Percentiles rank a stretch among this genome's conserved stretches.
Evolutionary conservation across 768 basidiomycete genomes (phyloP).

Genomic region (Chlorophyllum brunneum): DNA sequence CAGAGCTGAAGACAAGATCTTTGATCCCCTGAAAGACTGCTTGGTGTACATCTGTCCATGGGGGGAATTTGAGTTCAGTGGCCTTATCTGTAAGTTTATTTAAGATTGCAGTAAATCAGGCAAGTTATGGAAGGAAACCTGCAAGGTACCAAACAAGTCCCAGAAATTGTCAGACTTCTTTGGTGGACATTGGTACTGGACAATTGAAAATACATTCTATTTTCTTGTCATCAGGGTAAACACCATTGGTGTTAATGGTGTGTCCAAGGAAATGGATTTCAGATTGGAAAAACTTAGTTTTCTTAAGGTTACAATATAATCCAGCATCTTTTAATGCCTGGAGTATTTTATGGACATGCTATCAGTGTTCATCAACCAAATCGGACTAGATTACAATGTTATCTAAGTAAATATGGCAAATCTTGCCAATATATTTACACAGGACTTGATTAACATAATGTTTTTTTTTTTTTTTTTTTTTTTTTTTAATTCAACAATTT

Average conservation of each 20-base stretch:
- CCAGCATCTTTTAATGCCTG: slow-evolving; percentile 5
- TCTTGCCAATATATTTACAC: slow-evolving; percentile 13
- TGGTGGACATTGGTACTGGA: slow-evolving; percentile 13
- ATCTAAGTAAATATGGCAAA: slow-evolving; percentile 24
- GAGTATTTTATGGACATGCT: slow-evolving; percentile 6
- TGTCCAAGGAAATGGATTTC: slow-evolving; percentile 31
- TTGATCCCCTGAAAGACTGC: slow-evolving; percentile 18
- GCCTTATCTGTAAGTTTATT: slow-evolving; percentile 2
- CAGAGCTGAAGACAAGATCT: slow-evolving; percentile 4
- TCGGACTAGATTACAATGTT: slow-evolving; percentile 24
- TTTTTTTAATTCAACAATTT: too few relatives aligned
- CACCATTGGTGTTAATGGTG: slow-evolving; percentile 29
- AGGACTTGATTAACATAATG: slow-evolving; percentile 24
- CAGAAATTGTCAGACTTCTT: slow-evolving; percentile 9
- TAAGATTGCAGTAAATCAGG: neutral
- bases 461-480: too few relatives aligned
- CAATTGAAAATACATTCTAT: slow-evolving; percentile 21
- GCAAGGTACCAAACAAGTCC: slow-evolving; percentile 14
- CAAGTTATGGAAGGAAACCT: slow-evolving; percentile 12
- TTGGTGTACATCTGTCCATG: slow-evolving; percentile 15
- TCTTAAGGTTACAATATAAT: slow-evolving; percentile 14
- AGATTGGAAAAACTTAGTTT: slow-evolving; percentile 16
- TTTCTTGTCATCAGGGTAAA: slow-evolving; percentile 18
- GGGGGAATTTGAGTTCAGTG: neutral
- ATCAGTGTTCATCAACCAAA: slow-evolving; percentile 13